These are phyloP conservation scores for Cyclanthera cordifolia DNA, from an alignment of 306 rosid species.

Conservation along the genomic window DNA sequence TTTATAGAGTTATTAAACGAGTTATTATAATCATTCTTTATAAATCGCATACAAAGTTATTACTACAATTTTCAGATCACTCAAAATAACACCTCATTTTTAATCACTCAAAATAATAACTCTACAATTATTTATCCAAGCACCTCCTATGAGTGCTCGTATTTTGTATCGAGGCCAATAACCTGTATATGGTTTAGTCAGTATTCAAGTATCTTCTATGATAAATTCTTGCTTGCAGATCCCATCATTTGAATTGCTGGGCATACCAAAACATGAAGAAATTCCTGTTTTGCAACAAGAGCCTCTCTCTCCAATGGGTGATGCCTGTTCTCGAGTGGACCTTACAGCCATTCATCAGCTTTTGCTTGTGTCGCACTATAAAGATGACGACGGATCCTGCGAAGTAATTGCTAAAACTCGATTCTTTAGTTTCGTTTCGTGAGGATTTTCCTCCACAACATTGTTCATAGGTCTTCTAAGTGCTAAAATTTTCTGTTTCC, in stretches of 20 bases:
- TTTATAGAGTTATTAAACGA: too few relatives aligned
- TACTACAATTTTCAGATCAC: too few relatives aligned
- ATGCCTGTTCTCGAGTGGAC: slow-evolving; percentile 64
- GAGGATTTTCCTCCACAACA: neutral
- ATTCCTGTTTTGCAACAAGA: slow-evolving; percentile 42
- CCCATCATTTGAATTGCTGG: slow-evolving; percentile 55
- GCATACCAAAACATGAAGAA: slow-evolving; percentile 55
- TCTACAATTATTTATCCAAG: too few relatives aligned
- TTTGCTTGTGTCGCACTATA: slow-evolving; percentile 48
- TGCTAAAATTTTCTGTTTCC: neutral
- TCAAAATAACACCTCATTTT: too few relatives aligned
- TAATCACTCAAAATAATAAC: too few relatives aligned
- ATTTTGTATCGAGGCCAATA: neutral
- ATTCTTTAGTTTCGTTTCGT: neutral
- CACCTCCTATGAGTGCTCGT: too few relatives aligned
- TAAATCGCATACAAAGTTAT: too few relatives aligned
- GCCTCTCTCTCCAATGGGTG: slow-evolving; percentile 58
- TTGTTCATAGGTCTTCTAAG: neutral
- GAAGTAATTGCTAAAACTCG: slow-evolving; percentile 29
- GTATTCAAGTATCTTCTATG: neutral
- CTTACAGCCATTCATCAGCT: slow-evolving; percentile 70
- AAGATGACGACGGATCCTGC: slow-evolving; percentile 58
- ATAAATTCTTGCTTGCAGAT: slow-evolving; percentile 24
- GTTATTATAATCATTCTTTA: too few relatives aligned
- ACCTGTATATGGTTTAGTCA: neutral